Conservation (phyloP, 2,329 filamentous ascomycete genomes). For the Fusarium scirpi region DNA sequence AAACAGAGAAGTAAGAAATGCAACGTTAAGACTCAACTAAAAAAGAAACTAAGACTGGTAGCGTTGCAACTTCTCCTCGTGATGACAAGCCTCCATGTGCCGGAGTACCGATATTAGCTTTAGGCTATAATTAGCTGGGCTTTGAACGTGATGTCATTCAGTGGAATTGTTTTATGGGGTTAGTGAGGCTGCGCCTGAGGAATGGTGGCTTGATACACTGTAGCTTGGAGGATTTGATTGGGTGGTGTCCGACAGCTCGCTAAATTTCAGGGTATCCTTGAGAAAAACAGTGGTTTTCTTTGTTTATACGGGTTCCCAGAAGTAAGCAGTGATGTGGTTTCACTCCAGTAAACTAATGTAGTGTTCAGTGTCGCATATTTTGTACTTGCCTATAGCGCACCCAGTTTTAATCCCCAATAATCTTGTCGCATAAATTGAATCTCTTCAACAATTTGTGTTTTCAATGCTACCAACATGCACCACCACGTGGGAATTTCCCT, state of each 20-base stretch:
- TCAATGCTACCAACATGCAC: accelerated
- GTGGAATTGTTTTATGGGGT: background rate
- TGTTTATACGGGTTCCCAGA: background rate
- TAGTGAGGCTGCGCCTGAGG: background rate
- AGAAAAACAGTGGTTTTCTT: background rate
- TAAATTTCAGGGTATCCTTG: background rate
- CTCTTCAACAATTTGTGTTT: too few relatives aligned
- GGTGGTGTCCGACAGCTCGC: too few relatives aligned
- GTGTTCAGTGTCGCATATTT: too few relatives aligned
- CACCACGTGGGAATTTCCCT: background rate
- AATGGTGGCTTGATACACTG: background rate
- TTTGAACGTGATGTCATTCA: conserved; percentile 9
- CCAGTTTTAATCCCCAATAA: too few relatives aligned
- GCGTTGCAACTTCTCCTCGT: conserved; percentile 3
- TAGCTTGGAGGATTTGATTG: background rate
- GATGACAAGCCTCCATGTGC: conserved; percentile 8
- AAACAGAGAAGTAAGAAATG: background rate
- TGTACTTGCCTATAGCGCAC: too few relatives aligned
- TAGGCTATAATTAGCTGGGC: conserved; percentile 29
- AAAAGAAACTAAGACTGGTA: background rate
- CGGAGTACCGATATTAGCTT: conserved; percentile 10
- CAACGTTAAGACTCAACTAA: conserved; percentile 16
- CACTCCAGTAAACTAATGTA: too few relatives aligned
- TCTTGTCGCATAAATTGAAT: too few relatives aligned
- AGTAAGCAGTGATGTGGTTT: too few relatives aligned